Conservation (phyloP, 1,139 yeast genomes). For the Magnusiomyces ingens region DNA sequence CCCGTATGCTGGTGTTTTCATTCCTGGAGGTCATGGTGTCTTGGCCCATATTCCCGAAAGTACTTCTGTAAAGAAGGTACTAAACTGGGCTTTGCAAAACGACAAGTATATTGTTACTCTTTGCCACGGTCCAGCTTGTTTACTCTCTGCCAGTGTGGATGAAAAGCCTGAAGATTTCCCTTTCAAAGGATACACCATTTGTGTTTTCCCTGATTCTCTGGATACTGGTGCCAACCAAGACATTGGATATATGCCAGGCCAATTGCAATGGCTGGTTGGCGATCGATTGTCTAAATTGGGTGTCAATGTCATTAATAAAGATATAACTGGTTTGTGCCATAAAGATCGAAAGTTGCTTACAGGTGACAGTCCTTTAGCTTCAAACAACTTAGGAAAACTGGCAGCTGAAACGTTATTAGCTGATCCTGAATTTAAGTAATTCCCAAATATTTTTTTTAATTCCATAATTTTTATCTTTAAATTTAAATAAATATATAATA, state of each 20-base stretch:
- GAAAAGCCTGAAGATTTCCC: background rate
- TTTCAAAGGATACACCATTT: background rate
- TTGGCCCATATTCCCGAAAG: background rate
- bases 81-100: background rate
- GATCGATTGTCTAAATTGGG: background rate
- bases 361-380: constrained; percentile 1
- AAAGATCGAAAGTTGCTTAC: background rate
- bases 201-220: constrained; percentile 2
- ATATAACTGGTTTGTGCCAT: background rate
- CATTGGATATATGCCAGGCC: constrained; percentile 3
- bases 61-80: background rate
- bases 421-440: no score
- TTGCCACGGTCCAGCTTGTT: constrained; percentile 2
- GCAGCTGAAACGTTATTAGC: background rate
- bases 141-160: background rate
- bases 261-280: constrained; percentile 1
- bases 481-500: no score
- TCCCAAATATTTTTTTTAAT: no score
- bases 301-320: background rate
- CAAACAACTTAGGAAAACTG: constrained; percentile 2
- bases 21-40: constrained; percentile 6
- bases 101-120: background rate
- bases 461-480: no score
- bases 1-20: background rate
- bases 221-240: background rate